Evolutionary conservation across 805 yeast species (phyloP), one percentile per base, ranked within the genome.

Genomic region (Teunomyces stri): DNA sequence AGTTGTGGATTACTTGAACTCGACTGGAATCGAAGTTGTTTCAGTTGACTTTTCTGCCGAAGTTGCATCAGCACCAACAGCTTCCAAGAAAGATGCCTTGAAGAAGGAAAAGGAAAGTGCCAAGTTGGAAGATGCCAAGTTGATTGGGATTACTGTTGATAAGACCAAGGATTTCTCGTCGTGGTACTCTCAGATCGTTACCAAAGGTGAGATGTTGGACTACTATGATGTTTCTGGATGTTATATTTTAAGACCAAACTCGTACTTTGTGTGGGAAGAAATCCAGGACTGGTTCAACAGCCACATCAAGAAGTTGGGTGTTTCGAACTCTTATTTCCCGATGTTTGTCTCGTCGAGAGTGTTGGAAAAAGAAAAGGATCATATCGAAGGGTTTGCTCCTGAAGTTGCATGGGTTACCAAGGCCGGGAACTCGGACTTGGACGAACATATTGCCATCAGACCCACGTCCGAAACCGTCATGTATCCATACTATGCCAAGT

Each of bases 351-450:
- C 97, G 7, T 77, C 88, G 41, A 81, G 84, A 58, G 99, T 95
- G 18, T 77, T 94, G 61, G 98, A 95, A 74, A 89, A 85, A 74
- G 99, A 94, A 77, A 94, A 94, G 73, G 99, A 94, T 65, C 99
- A 94, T 67, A 82, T 94, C 59, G 99, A 94, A 72, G 99, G 99
- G 39, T 94, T 94, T 68, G 99, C 99, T 41, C 99, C 99, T 21
- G 99, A 94, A 72, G 99, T 94, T 47, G 99, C 99, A 21, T 94
- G 99, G 99, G 99, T 94, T 57, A 94, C 99, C 47, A 83, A 78
- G 61, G 99, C 99, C 46, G 99, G 99, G 61, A 68, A 74, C 28
- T 86, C 96, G 29, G 98, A 94, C 43, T 79, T 94, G 59, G 99
- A 95, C 48, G 99, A 94, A 75, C 98, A 96, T 60, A 89, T 94